Conservation (phyloP, 306 rosid species). For the Sicyos edulis region DNA sequence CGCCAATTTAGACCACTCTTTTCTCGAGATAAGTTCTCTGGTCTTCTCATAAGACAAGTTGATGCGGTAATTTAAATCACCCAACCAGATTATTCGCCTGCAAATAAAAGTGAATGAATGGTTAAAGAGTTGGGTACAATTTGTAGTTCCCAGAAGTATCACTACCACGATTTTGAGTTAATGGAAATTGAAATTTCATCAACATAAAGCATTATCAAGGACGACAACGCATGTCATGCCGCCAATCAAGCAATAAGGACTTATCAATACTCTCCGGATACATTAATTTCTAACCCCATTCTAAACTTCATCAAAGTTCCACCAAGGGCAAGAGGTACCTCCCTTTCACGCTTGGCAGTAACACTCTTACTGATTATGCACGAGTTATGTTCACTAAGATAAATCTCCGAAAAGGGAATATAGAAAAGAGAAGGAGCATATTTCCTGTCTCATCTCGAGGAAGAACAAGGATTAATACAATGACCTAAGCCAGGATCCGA, state of each 20-base stretch:
- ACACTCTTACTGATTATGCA: neutral
- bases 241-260: neutral
- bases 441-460: neutral
- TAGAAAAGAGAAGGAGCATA: neutral
- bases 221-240: neutral
- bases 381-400: neutral
- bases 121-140: neutral
- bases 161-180: neutral
- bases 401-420: neutral
- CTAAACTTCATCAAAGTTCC: neutral
- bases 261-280: neutral
- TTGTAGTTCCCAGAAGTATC: conserved; percentile 1
- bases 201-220: neutral
- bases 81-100: conserved; percentile 90
- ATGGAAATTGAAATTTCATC: neutral
- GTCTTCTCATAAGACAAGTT: conserved; percentile 65
- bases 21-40: conserved; percentile 58
- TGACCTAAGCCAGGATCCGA: neutral
- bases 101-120: conserved; percentile 19
- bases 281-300: neutral
- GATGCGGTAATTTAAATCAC: conserved; percentile 87
- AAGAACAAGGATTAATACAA: neutral
- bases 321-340: neutral
- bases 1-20: conserved; percentile 56
- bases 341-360: neutral